These are phyloP conservation scores for Gonapodya sp. DNA, from an alignment of 192 early-diverging fungal species.

Conservation along the genomic window DNA sequence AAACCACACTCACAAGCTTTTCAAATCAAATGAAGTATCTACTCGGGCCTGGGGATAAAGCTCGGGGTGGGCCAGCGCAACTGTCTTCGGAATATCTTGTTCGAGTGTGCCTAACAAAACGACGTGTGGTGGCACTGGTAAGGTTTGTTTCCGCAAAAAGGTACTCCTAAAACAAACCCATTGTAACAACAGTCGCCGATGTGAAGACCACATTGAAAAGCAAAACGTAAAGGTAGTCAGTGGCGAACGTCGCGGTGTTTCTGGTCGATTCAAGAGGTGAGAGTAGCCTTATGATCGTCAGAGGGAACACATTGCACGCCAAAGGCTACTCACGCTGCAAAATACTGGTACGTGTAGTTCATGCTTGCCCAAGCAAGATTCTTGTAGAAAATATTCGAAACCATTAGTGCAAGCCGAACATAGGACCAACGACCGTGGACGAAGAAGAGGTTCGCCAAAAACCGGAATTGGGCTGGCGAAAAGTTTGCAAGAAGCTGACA, in stretches of 20 bases:
- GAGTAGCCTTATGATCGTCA: background rate
- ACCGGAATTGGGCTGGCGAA: slow-evolving; percentile 63
- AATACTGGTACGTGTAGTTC: background rate
- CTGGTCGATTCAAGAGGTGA: background rate
- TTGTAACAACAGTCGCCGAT: background rate
- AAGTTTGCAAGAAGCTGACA: background rate
- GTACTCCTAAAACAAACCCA: slow-evolving; percentile 4
- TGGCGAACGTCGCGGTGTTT: background rate
- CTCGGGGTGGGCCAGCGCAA: background rate
- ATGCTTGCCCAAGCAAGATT: slow-evolving; percentile 63
- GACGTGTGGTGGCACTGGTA: background rate
- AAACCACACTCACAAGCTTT: background rate
- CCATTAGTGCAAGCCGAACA: slow-evolving; percentile 68
- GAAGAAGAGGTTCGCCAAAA: slow-evolving; percentile 65
- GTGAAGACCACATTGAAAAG: slow-evolving; percentile 3
- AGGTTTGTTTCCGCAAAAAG: background rate
- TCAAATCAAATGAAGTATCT: background rate
- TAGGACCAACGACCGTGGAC: slow-evolving; percentile 88
- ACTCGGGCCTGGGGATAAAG: background rate
- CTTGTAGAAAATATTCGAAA: slow-evolving; percentile 92
- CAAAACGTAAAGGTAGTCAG: background rate
- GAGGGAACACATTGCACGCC: background rate
- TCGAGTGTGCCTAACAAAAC: background rate
- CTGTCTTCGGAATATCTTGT: background rate
- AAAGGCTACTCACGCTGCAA: background rate